Percentiles rank a stretch among this genome's conserved stretches.
These are phyloP conservation scores for Colletotrichum sansevieriae DNA, from an alignment of 2,329 filamentous ascomycete genomes.

Conservation along the genomic window DNA sequence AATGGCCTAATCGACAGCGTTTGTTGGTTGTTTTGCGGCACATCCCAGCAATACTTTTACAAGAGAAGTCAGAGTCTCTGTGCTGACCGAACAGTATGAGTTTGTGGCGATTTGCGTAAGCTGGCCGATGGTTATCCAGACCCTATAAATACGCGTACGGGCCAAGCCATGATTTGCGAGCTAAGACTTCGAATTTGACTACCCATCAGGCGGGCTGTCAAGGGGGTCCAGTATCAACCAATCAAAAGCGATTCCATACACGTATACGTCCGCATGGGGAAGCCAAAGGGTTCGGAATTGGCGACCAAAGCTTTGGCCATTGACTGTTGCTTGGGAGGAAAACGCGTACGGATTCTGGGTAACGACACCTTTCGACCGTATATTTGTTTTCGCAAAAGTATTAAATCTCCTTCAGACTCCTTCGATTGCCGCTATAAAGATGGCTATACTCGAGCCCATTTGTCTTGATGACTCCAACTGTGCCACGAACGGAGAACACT, in stretches of 20 bases:
- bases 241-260: conserved; percentile 3
- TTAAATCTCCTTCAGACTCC: background rate
- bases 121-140: conserved; percentile 7
- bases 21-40: background rate
- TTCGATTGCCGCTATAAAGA: conserved; percentile 30
- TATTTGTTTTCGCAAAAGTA: background rate
- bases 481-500: conserved; percentile 10
- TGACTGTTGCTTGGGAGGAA: background rate
- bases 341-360: conserved; percentile 28
- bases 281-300: background rate
- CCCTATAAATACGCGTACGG: conserved; percentile 21
- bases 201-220: conserved; percentile 6
- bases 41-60: background rate
- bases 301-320: conserved; percentile 4
- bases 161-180: conserved; percentile 19
- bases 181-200: background rate
- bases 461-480: conserved; percentile 21
- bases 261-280: conserved; percentile 18
- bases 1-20: background rate
- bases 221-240: background rate
- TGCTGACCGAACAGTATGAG: background rate
- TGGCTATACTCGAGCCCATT: conserved; percentile 19
- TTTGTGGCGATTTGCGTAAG: background rate
- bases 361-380: background rate
- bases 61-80: background rate